phyloP scores from a whole-genome alignment of 129 eudicot genomes.

The Flaveria brownii region DNA sequence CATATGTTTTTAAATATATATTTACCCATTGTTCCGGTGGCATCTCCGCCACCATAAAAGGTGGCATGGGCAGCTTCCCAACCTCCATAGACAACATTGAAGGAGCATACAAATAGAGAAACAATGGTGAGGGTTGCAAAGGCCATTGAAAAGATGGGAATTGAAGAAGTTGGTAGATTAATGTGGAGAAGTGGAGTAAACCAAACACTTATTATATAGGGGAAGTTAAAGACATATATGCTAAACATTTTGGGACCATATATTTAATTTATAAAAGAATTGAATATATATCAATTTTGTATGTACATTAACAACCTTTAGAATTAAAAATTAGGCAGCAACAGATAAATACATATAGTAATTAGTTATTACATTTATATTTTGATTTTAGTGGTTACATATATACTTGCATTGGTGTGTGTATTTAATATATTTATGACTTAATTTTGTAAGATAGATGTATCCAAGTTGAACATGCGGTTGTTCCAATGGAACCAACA shows the following conservation, averaged over 20 bases:
- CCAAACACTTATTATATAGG: conserved; percentile 49
- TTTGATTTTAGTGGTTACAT: not conserved
- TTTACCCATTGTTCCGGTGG: conserved; percentile 93
- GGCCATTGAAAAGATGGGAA: conserved; percentile 44
- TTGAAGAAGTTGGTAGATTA: conserved; percentile 24
- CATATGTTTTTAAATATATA: not conserved
- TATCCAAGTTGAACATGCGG: conserved; percentile 48
- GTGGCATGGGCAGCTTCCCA: conserved; percentile 83
- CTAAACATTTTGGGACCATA: conserved; percentile 25
- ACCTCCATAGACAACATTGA: conserved; percentile 55
- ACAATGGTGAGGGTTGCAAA: conserved; percentile 33
- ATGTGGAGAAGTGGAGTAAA: conserved; percentile 30
- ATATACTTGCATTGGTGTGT: conserved; percentile 1
- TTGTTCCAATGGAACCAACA: conserved; percentile 42
- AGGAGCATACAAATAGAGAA: conserved; percentile 41
- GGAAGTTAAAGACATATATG: conserved; percentile 33
- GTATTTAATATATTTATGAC: conserved; percentile 30
- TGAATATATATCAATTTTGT: not conserved
- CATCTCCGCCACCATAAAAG: conserved; percentile 88
- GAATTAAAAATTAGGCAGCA: not conserved
- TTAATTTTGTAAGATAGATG: conserved; percentile 8
- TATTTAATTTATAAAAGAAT: conserved; percentile 5
- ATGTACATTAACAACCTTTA: conserved; percentile 1
- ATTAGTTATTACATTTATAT: not conserved
- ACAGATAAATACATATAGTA: not conserved